A percentile compares a stretch with the other conserved stretches of the same genome.
These are phyloP conservation scores for Meyerozyma guilliermondii DNA, from an alignment of 1,139 yeast genomes.

Conservation along the genomic window DNA sequence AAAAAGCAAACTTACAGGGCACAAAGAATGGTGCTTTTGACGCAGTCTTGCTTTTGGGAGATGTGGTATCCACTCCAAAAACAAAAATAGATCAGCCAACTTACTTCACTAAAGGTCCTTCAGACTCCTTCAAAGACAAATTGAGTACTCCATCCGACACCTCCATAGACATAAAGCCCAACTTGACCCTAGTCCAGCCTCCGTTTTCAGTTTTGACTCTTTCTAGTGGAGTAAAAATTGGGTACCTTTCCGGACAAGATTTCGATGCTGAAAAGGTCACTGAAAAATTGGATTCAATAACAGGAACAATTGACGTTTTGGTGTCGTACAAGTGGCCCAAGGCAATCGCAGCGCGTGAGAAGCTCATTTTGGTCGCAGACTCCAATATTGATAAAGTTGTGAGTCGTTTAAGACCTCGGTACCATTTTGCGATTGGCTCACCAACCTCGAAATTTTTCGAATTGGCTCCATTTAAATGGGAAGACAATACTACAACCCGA, in stretches of 20 bases:
- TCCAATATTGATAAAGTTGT: constrained; percentile 46
- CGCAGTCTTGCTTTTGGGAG: constrained; percentile 49
- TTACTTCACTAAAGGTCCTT: constrained; percentile 23
- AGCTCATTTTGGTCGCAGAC: constrained; percentile 33
- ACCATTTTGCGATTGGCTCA: constrained; percentile 58
- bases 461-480: constrained; percentile 56
- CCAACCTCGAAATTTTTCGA: constrained; percentile 49
- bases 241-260: constrained; percentile 34
- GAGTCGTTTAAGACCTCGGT: constrained; percentile 46
- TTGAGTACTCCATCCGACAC: not conserved
- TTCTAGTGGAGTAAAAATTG: constrained; percentile 42
- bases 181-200: constrained; percentile 17
- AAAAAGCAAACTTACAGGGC: constrained; percentile 47
- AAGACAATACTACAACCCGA: constrained; percentile 38
- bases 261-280: constrained; percentile 14
- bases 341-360: constrained; percentile 37
- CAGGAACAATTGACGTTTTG: constrained; percentile 44
- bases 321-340: constrained; percentile 61
- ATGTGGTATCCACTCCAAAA: constrained; percentile 20
- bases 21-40: constrained; percentile 64
- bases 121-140: not conserved
- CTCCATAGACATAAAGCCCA: constrained; percentile 13
- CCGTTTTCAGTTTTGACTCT: constrained; percentile 33
- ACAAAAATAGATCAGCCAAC: constrained; percentile 20
- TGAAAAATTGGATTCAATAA: constrained; percentile 6